These are phyloP conservation scores for Leishmania arabica DNA, from an alignment of 208 protist species.

Conservation along the genomic window DNA sequence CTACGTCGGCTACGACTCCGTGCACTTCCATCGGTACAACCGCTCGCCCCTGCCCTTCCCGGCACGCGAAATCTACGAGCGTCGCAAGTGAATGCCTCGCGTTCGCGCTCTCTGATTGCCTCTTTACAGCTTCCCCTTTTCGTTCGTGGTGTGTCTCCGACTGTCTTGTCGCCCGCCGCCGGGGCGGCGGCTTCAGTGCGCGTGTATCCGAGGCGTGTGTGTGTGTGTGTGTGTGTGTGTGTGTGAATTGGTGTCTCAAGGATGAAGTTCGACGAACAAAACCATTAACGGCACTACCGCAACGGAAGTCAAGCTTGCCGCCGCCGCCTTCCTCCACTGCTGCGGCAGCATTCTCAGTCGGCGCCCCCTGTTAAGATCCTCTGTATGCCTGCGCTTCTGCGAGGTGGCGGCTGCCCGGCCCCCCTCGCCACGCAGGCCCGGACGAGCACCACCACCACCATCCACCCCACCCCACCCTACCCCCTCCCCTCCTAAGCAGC, in stretches of 20 bases:
- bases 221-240: not conserved
- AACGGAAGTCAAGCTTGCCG: not conserved
- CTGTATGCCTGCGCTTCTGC: too few relatives aligned
- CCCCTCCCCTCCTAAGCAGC: too few relatives aligned
- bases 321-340: too few relatives aligned
- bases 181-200: not conserved
- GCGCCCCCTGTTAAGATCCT: too few relatives aligned
- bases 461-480: too few relatives aligned
- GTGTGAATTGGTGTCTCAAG: not conserved
- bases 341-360: too few relatives aligned
- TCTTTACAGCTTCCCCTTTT: not conserved
- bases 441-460: too few relatives aligned
- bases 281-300: not conserved
- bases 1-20: conserved; percentile 86
- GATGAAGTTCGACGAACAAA: not conserved
- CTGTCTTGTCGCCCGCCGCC: not conserved
- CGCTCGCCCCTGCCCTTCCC: conserved; percentile 78
- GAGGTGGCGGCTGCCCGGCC: too few relatives aligned
- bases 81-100: conserved; percentile 55
- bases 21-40: conserved; percentile 89
- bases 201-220: not conserved
- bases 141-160: not conserved
- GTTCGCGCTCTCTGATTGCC: not conserved
- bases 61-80: conserved; percentile 88
- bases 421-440: too few relatives aligned